A percentile compares a stretch with the other conserved stretches of the same genome.
Conservation (phyloP, 805 yeast genomes). For the Monosporozyma unispora region DNA sequence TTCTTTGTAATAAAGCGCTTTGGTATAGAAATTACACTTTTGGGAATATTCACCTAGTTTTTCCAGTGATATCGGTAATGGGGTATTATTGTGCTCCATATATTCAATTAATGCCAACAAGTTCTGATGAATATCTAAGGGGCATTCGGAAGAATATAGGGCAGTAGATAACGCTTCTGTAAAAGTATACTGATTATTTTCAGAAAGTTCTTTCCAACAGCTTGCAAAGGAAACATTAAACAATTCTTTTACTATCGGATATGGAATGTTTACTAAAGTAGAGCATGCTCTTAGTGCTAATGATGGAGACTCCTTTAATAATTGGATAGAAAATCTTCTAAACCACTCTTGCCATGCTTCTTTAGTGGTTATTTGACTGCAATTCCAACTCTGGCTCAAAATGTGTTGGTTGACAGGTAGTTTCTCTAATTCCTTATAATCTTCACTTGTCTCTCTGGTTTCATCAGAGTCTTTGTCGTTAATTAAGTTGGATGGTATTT, state of each 20-base stretch:
- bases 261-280: slow-evolving; percentile 74
- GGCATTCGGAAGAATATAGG: slow-evolving; percentile 78
- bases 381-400: slow-evolving; percentile 83
- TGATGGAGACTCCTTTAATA: slow-evolving; percentile 86
- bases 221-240: slow-evolving; percentile 93
- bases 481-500: slow-evolving; percentile 67
- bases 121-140: slow-evolving; percentile 92
- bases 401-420: slow-evolving; percentile 58
- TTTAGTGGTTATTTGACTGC: slow-evolving; percentile 75
- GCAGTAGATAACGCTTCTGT: slow-evolving; percentile 82
- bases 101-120: slow-evolving; percentile 85
- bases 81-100: slow-evolving; percentile 95
- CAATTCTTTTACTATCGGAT: slow-evolving; percentile 80
- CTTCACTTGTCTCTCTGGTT: slow-evolving; percentile 40
- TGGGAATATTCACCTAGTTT: slow-evolving; percentile 89
- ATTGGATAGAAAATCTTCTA: slow-evolving; percentile 71
- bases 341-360: slow-evolving; percentile 99
- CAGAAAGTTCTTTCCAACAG: slow-evolving; percentile 88
- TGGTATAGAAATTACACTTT: slow-evolving; percentile 94
- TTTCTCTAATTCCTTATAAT: slow-evolving; percentile 54
- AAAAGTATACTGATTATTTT: slow-evolving; percentile 82
- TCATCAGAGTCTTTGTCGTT: slow-evolving; percentile 49
- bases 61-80: slow-evolving; percentile 83
- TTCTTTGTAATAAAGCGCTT: slow-evolving; percentile 93
- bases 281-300: slow-evolving; percentile 92